A percentile compares a stretch with the other conserved stretches of the same genome.
Conservation (phyloP, 2,329 filamentous ascomycete species). For the Knufia fluminis region DNA sequence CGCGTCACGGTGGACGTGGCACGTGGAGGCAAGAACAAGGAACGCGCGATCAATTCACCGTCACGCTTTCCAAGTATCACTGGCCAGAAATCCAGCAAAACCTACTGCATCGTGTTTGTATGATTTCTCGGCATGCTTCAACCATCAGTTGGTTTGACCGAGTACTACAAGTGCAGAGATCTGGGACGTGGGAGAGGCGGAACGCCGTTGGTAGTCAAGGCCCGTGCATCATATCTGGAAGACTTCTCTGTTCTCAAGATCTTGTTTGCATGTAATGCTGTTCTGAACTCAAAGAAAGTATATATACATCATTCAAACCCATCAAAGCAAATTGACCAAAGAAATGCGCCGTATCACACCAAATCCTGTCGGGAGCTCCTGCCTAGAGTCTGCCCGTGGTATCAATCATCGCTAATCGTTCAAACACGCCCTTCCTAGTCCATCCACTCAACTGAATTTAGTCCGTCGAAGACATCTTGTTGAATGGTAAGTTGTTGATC, state of each 20-base stretch:
- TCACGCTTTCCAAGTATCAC: no score
- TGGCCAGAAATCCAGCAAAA: not conserved
- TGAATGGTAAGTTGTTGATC: constrained; percentile 14
- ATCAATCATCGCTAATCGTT: not conserved
- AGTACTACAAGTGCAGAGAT: not conserved
- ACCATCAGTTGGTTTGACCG: not conserved
- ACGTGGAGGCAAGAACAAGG: no score
- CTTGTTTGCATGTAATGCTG: no score
- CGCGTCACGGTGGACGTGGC: not conserved
- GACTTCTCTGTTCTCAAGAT: not conserved
- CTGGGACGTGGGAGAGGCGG: no score
- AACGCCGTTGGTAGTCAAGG: no score
- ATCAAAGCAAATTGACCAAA: not conserved
- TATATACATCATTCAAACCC: not conserved
- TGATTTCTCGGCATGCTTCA: not conserved
- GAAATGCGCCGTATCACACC: not conserved
- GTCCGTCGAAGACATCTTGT: constrained; percentile 15
- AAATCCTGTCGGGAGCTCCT: not conserved
- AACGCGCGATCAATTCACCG: no score
- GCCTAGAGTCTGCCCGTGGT: not conserved
- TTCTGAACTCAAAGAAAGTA: no score
- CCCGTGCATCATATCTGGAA: not conserved
- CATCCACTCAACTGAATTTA: not conserved
- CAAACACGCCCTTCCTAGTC: not conserved
- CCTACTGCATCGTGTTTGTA: not conserved